Base-by-base conservation (phyloP, 495 filamentous ascomycete genomes). In the Xylaria longipes region DNA sequence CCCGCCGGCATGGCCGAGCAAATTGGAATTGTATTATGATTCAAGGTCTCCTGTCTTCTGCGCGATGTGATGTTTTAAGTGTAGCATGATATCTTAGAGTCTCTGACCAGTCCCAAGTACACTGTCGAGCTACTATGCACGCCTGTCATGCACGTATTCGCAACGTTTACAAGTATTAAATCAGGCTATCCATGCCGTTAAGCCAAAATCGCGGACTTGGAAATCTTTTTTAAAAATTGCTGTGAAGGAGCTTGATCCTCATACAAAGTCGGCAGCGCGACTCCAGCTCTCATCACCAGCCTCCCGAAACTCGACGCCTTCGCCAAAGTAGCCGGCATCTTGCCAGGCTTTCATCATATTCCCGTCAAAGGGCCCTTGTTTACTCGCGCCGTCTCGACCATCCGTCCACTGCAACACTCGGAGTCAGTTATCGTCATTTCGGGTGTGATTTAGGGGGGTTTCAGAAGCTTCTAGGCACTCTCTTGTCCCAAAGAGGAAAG, bases 371-470 rank as follows among this genome's bases (percentile, higher is more conserved):
- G 95, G 94, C 0, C 96, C 97, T 80, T 98, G 92, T 41, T 87
- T 86, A 61, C 89, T 86, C 0, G 89, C 93, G 4, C 89, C 91
- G 76, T 97, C 96, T n/a, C 94, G 85, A 52, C 91, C 94, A 75
- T 97, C 94, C 17, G 88, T 90, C 96, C 96, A 98, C 35, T 93
- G 84, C n/a, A n/a, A n/a, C n/a, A n/a, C n/a, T n/a, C n/a, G n/a
- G n/a, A n/a, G n/a, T n/a, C n/a, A n/a, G n/a, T n/a, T n/a, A n/a
- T n/a, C n/a, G n/a, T n/a, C n/a, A n/a, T n/a, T n/a, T n/a, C n/a
- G n/a, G n/a, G n/a, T n/a, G n/a, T n/a, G n/a, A n/a, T n/a, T n/a
- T n/a, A n/a, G n/a, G n/a, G n/a, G n/a, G n/a, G n/a, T n/a, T n/a
- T n/a, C n/a, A n/a, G n/a, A n/a, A n/a, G n/a, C n/a, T n/a, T n/a